Conservation (phyloP, 2,329 filamentous ascomycete genomes). For the Aspergillus tamarii region DNA sequence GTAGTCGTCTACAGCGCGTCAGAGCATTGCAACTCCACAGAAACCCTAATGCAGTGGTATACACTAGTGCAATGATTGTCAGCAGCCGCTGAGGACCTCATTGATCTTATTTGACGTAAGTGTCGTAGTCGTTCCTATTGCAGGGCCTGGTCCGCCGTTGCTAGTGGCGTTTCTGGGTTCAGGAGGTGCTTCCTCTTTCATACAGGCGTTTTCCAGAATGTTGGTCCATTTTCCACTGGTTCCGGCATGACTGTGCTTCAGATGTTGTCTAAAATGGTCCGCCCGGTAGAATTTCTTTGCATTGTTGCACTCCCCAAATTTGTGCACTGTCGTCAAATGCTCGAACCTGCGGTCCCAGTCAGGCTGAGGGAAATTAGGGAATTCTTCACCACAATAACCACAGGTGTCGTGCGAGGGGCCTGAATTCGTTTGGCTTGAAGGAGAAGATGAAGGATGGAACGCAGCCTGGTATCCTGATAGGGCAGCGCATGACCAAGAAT, state of each 20-base stretch:
- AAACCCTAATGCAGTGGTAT: neutral
- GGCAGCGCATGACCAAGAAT: conserved; percentile 96
- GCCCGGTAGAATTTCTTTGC: conserved; percentile 97
- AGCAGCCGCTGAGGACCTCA: conserved; percentile 35
- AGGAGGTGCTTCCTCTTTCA: conserved; percentile 73
- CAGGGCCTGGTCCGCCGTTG: conserved; percentile 6
- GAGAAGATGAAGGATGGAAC: conserved; percentile 76
- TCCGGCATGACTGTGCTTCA: conserved; percentile 96
- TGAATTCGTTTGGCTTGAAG: conserved; percentile 37
- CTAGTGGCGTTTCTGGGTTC: conserved; percentile 28
- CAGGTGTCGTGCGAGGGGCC: conserved; percentile 68
- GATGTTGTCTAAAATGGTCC: conserved; percentile 95
- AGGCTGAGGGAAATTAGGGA: conserved; percentile 71
- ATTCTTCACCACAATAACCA: conserved; percentile 95
- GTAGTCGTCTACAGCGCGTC: neutral
- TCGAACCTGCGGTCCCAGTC: conserved; percentile 87
- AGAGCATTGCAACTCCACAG: neutral
- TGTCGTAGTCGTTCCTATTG: conserved; percentile 19
- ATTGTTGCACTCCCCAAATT: conserved; percentile 97
- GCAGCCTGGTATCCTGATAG: conserved; percentile 75
- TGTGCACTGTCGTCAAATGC: conserved; percentile 89
- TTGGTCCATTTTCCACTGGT: conserved; percentile 99
- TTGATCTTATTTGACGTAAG: conserved; percentile 33
- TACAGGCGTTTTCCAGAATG: conserved; percentile 93
- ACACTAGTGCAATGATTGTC: conserved; percentile 19